Conservation (phyloP, 73 alveolate species). For the Paramecium octaurelia region DNA sequence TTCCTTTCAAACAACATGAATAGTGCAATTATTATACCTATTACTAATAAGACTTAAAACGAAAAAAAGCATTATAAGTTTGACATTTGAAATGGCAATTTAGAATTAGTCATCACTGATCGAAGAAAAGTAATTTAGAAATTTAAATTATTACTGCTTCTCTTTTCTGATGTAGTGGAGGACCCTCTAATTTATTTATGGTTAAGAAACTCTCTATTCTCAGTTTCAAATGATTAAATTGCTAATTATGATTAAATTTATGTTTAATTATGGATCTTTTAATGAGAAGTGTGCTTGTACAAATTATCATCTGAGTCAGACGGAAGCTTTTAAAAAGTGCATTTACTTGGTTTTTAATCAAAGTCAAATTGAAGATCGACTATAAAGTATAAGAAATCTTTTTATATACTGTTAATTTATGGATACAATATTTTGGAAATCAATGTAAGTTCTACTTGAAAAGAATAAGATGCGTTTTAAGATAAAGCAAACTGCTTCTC, state of each 20-base stretch:
- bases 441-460: not conserved
- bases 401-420: not conserved
- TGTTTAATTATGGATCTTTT: not conserved
- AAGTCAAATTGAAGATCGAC: not conserved
- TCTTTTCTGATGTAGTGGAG: not conserved
- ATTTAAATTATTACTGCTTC: not conserved
- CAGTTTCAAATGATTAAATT: not conserved
- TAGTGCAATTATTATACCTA: not conserved
- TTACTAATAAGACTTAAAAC: not conserved
- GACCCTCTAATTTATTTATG: not conserved
- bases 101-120: not conserved
- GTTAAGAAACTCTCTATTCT: not conserved
- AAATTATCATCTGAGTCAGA: not conserved
- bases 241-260: not conserved
- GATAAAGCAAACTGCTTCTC: not conserved
- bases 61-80: not conserved
- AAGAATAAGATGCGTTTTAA: not conserved
- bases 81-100: not conserved
- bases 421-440: not conserved
- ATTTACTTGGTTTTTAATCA: not conserved
- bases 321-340: not conserved
- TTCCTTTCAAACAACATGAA: not conserved
- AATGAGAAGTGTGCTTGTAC: not conserved
- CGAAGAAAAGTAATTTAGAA: not conserved
- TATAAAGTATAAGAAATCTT: not conserved